Base-by-base conservation (phyloP, 2,329 filamentous ascomycete species). In the Penicillium digitatum region DNA sequence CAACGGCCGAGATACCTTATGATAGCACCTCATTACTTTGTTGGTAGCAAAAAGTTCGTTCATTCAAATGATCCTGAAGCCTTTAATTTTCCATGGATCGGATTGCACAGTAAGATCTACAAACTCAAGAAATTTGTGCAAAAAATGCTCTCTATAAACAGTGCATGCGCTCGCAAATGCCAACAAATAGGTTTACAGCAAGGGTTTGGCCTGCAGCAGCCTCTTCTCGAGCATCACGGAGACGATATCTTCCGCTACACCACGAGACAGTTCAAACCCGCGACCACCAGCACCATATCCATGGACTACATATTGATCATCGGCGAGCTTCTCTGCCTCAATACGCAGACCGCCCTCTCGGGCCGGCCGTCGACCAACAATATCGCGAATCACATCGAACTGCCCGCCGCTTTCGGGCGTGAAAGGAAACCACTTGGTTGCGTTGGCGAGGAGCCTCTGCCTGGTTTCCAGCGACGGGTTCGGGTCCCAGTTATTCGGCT, bases 211-310 rank as follows among this genome's bases (percentile, higher is more conserved):
- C 20, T 26, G 49, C 40, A 67, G 39, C 29, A 69, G 18, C 11
- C 60, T 64, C 39, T 60, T 54, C 27, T 64, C 56, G 26, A 62
- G 43, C 56, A 81, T 72, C 59, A 82, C 62, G 20, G 65, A 63
- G 3, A 71, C 67, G 10, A 82, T 79, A 48, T 78, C 79, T 44
- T 76, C 75, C 0, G 82, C 83, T 6, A 85, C 76, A 0, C 83
- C 83, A 81, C 82, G 83, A 16, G 82, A 84, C 8, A 85, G 60
- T 69, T 86, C 83, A 61, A 78, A 85, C 0, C 83, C 83, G n/a
- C 83, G 74, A 3, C 83, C 83, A 3, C 82, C 83, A 20, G 82
- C 77, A 0, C 83, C 83, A 64, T 86, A 86, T 0, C 80, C 82
- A 67, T 85, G 82, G 3, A 84, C 72, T 12, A 76, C 57, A 2